Evolutionary conservation across 208 protist species (phyloP), one percentile per base, ranked within the genome.

Genomic region (Trypanosoma vivax): DNA sequence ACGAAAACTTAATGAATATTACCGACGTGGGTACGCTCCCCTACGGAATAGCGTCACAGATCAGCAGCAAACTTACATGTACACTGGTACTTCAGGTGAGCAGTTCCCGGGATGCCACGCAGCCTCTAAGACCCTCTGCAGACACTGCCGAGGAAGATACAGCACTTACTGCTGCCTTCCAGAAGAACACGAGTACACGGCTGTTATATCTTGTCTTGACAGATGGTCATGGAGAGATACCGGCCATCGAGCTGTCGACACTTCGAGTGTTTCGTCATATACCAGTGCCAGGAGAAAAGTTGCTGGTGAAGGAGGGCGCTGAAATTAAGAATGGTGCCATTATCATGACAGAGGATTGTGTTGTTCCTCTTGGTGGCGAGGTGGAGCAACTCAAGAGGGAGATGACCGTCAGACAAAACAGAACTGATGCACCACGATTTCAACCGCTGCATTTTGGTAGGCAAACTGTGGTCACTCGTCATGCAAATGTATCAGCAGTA

Each of bases 321-420:
- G 73, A 88, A 41, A 75, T 93, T 45, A 70, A 66, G 38, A 83
- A 84, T 58, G 82, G 86, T 9, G 66, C 66, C 35, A 74, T 93
- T 52, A 77, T 90, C 27, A 61, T 93, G 65, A 72, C 68, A 10
- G 82, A 90, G 10, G 63, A 67, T 24, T 76, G 60, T 45, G 50
- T 88, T 3, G 62, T 69, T 13, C 45, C 68, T 3, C 66, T 90
- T 5, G 79, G 79, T 5, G 86, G 82, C 2, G 80, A 88, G 50
- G 86, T 90, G 40, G 34, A 68, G 9, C 73, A 88, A 48, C 55
- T 93, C 10, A 79, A 80, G 52, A 68, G 73, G 25, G 82, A 93
- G 49, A 87, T 82, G 47, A 60, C 85, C 3, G 65, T 60, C 0
- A 57, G 69, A 49, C 68, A 73, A 11, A 65, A 65, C 7, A 79